phyloP scores from a whole-genome alignment of 1,139 yeast genomes.

The Arxiozyma slooffiae region DNA sequence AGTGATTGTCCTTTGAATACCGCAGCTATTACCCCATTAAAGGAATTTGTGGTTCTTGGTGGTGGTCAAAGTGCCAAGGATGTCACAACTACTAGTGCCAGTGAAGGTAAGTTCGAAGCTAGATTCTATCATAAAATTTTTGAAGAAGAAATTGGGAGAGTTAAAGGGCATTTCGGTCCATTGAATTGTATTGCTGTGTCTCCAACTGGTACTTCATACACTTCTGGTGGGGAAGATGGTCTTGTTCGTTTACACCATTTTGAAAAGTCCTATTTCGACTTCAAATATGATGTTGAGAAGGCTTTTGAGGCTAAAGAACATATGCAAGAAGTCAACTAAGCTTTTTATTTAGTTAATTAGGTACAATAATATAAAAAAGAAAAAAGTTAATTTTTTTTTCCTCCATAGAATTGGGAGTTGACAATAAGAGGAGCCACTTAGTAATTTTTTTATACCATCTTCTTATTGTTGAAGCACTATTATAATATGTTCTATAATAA shows the following conservation, averaged over 20 bases:
- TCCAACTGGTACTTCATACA: constrained; percentile 88
- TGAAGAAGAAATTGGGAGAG: constrained; percentile 93
- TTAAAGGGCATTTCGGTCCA: constrained; percentile 98
- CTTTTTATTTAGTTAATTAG: background rate
- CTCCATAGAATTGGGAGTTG: background rate
- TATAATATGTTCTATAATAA: background rate
- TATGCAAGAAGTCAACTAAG: constrained; percentile 16
- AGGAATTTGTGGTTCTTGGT: constrained; percentile 86
- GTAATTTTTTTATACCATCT: background rate
- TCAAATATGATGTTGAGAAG: constrained; percentile 85
- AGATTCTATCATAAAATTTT: constrained; percentile 91
- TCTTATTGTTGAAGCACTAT: background rate
- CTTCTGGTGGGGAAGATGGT: constrained; percentile 98
- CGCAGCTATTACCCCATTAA: constrained; percentile 86
- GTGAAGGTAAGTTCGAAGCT: constrained; percentile 95
- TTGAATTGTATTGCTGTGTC: constrained; percentile 87
- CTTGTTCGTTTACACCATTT: constrained; percentile 88
- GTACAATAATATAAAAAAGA: background rate
- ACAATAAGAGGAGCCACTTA: background rate
- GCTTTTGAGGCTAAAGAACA: constrained; percentile 44
- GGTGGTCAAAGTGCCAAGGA: constrained; percentile 99
- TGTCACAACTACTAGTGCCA: constrained; percentile 89
- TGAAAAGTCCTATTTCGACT: constrained; percentile 86
- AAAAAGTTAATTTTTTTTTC: background rate
- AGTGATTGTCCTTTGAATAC: constrained; percentile 95